phyloP scores from a whole-genome alignment of 129 eudicot species.

The Helichrysum umbraculigerum region DNA sequence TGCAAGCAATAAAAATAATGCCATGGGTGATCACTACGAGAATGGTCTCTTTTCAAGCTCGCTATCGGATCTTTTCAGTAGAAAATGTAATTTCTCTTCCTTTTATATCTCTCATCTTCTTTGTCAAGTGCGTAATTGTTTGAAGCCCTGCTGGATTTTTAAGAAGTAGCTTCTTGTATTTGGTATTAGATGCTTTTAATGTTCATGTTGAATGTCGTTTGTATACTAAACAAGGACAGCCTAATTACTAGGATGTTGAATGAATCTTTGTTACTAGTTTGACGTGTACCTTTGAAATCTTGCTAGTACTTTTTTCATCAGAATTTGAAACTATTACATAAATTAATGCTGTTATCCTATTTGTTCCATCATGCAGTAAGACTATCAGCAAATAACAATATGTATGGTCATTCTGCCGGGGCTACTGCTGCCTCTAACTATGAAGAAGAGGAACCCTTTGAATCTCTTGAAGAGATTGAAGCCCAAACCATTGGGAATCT shows the following conservation, averaged over 20 bases:
- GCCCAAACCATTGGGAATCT: conserved; percentile 96
- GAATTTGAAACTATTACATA: not conserved
- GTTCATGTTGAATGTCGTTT: not conserved
- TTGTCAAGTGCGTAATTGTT: not conserved
- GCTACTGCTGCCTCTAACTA: conserved; percentile 50
- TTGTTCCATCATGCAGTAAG: conserved; percentile 62
- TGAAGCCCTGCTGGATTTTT: not conserved
- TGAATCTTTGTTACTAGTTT: not conserved
- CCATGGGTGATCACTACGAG: conserved; percentile 58
- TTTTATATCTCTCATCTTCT: not conserved
- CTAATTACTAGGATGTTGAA: not conserved
- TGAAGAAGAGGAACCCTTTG: conserved; percentile 71
- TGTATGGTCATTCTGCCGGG: conserved; percentile 66
- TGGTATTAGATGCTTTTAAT: not conserved
- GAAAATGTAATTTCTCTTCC: conserved; percentile 53
- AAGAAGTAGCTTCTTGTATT: conserved; percentile 6
- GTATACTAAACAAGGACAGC: not conserved
- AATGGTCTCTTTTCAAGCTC: conserved; percentile 91
- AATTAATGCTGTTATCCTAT: not conserved
- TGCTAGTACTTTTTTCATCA: not conserved
- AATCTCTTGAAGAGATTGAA: conserved; percentile 88
- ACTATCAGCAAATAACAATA: conserved; percentile 48
- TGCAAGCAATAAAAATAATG: conserved; percentile 39
- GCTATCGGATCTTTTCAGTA: conserved; percentile 64
- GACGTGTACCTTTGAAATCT: not conserved